Base-by-base conservation (phyloP, 345 rosid genomes). In the Eutrema japonicum region DNA sequence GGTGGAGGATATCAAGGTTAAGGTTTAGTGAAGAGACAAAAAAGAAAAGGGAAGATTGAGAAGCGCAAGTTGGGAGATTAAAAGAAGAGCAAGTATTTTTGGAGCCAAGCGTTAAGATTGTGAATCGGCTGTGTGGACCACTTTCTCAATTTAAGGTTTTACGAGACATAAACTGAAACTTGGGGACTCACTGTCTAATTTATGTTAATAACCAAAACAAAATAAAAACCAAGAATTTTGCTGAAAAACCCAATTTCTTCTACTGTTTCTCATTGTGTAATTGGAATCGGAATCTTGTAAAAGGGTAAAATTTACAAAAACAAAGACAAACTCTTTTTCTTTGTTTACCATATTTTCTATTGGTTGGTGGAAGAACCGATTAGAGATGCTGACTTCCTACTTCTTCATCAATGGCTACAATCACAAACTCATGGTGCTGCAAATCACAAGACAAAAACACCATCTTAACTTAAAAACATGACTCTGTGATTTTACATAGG, bases 51-150 rank as follows among this genome's bases (percentile, higher is more conserved):
- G 54, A 95, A 95, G 84, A 92, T 95, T 95, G 71, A 82, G 59
- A 41, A 60, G 51, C 3, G 88, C 73, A 0, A 96, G 96, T 26
- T 95, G 97, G 99, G 86, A 86, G 68, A 81, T 95, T 30, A 63
- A 66, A 14, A 30, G 82, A 64, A 57, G 66, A 71, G 56, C 79
- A 95, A 73, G 92, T 95, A 13, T 18, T 18, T 18, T 2, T 90
- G 85, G 80, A 78, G 59, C 89, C 96, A 71, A 87, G 96, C 87
- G 83, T 81, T 83, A 82, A 92, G 84, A 85, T 90, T 79, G 99
- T 92, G 89, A 89, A 78, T 50, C 80, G 75, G 8, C 77, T 77
- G 10, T 22, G 26, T 22, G 26, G 26, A 22, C 2, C 26, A 22
- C 26, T 22, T 22, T 22, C 22, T 22, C 10, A 14, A 47, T 14